phyloP scores from a whole-genome alignment of 2,329 filamentous ascomycete species.

The Arachnomyces sp. region DNA sequence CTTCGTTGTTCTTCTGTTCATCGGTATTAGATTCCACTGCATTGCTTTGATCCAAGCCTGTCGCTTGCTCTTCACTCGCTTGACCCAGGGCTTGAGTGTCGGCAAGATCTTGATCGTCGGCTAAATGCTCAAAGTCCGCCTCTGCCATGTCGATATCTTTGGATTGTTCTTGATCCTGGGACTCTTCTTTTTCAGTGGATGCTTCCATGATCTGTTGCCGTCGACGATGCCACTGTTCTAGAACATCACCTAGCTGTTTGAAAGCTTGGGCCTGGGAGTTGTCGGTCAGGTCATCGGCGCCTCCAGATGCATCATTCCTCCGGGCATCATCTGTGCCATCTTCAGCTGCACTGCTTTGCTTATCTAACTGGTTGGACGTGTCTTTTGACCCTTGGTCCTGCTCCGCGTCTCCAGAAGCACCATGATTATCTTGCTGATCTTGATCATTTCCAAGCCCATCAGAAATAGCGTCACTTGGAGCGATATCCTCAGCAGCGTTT shows the following conservation, averaged over 20 bases:
- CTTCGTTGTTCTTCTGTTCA: constrained; percentile 46
- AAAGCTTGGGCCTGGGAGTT: constrained; percentile 61
- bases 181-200: constrained; percentile 46
- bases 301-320: constrained; percentile 28
- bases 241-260: constrained; percentile 86
- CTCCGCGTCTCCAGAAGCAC: constrained; percentile 40
- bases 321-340: constrained; percentile 32
- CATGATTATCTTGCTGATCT: constrained; percentile 36
- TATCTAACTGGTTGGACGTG: constrained; percentile 39
- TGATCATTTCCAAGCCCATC: constrained; percentile 32
- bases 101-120: constrained; percentile 70
- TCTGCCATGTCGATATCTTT: constrained; percentile 64
- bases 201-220: constrained; percentile 71
- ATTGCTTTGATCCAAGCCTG: constrained; percentile 79
- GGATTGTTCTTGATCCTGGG: constrained; percentile 46
- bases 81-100: constrained; percentile 88
- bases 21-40: constrained; percentile 63
- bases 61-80: constrained; percentile 78
- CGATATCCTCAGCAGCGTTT: constrained; percentile 49
- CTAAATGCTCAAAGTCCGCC: constrained; percentile 88
- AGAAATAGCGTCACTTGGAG: constrained; percentile 34
- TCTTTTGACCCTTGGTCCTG: constrained; percentile 38
- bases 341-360: constrained; percentile 35
- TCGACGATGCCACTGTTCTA: constrained; percentile 88
- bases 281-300: constrained; percentile 27